A percentile compares a stretch with the other conserved stretches of the same genome.
Evolutionary conservation across 202 grass and related monocot species (phyloP).

Genomic region (Zoysia matrella): DNA sequence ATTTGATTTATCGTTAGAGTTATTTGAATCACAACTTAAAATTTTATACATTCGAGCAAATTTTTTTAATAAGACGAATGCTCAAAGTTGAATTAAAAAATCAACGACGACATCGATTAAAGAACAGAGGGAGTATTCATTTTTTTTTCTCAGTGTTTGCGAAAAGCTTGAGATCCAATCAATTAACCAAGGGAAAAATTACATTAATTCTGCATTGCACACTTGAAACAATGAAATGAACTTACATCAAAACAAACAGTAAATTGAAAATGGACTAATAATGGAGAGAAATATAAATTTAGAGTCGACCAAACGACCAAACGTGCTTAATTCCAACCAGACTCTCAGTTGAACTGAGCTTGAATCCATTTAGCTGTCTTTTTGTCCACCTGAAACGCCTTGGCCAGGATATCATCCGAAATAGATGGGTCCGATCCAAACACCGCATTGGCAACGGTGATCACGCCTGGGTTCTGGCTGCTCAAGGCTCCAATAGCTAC

Average conservation of each 20-base stretch:
- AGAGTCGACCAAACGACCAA: background rate
- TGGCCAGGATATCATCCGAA: background rate
- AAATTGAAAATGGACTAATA: background rate
- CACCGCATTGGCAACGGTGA: background rate
- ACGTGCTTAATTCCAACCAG: background rate
- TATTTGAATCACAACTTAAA: no score
- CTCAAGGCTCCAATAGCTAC: constrained; percentile 30
- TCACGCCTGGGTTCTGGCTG: background rate
- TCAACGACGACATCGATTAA: no score
- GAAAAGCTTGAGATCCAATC: no score
- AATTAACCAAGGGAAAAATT: no score
- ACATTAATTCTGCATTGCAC: background rate
- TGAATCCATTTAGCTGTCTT: background rate
- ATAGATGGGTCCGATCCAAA: background rate
- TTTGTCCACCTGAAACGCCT: constrained; percentile 1
- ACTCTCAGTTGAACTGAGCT: background rate
- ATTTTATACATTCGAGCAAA: no score
- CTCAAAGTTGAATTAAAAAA: no score
- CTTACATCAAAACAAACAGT: background rate
- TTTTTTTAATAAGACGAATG: no score
- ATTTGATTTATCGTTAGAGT: no score
- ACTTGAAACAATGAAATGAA: background rate
- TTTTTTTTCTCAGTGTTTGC: no score
- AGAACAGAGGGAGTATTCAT: no score
- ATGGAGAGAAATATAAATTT: background rate